Conservation (phyloP, 306 rosid species). For the Fagus sylvatica region DNA sequence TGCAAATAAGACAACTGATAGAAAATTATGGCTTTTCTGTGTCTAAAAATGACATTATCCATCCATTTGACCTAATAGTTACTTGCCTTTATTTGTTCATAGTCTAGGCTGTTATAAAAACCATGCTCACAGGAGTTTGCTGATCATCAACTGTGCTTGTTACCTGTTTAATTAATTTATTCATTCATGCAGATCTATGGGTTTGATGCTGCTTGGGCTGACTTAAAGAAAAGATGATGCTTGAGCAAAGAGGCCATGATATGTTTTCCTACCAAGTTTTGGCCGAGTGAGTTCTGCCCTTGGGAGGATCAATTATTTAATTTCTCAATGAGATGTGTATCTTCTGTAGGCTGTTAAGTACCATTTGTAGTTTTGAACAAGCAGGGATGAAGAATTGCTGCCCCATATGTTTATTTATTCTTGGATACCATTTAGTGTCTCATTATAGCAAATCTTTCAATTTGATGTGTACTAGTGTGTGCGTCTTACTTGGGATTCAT, state of each 20-base stretch:
- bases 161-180: neutral
- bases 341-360: constrained; percentile 41
- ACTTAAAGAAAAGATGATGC: constrained; percentile 35
- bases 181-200: constrained; percentile 42
- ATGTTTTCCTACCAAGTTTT: constrained; percentile 22
- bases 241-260: constrained; percentile 35
- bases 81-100: too few species aligned
- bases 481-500: neutral
- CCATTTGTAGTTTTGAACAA: constrained; percentile 42
- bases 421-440: neutral
- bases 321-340: constrained; percentile 23
- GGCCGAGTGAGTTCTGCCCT: constrained; percentile 25
- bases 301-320: constrained; percentile 25
- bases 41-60: too few species aligned
- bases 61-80: too few species aligned
- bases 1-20: too few species aligned
- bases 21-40: too few species aligned
- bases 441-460: neutral
- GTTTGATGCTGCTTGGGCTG: constrained; percentile 36
- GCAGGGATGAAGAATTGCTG: constrained; percentile 20
- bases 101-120: neutral
- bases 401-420: constrained; percentile 22
- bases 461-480: neutral
- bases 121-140: neutral
- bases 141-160: neutral